Evolutionary conservation across 805 yeast genomes (phyloP).

Genomic region (Zygoascus tannicola): DNA sequence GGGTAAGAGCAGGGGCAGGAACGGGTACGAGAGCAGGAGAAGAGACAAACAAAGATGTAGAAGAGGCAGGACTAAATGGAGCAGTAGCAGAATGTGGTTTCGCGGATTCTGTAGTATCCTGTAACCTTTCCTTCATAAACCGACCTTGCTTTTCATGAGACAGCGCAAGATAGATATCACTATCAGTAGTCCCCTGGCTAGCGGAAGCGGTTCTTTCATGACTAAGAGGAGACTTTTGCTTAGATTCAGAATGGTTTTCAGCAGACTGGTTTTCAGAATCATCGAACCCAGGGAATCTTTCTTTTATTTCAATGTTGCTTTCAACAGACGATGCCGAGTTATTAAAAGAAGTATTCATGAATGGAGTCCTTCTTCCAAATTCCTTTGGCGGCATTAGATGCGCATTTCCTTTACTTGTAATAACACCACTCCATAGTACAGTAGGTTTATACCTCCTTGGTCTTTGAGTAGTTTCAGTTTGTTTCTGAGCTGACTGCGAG

Average conservation of each 20-base stretch:
- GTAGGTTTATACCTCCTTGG: slow-evolving; percentile 9
- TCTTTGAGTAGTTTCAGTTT: not conserved
- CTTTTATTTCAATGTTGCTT: not conserved
- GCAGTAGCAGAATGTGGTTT: not conserved
- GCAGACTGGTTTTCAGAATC: not conserved
- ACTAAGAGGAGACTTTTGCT: not conserved
- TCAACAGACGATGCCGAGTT: not conserved
- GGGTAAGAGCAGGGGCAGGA: not conserved
- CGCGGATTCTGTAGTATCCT: not conserved
- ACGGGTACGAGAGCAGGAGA: not conserved
- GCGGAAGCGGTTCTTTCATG: not conserved
- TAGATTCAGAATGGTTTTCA: not conserved
- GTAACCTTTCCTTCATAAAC: not conserved
- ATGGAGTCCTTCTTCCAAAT: not conserved
- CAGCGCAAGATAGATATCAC: not conserved
- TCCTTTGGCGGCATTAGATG: not conserved
- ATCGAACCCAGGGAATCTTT: not conserved
- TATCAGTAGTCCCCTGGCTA: not conserved
- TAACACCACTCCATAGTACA: slow-evolving; percentile 12
- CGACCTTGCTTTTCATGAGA: not conserved
- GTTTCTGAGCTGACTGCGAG: slow-evolving; percentile 2
- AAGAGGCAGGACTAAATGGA: not conserved
- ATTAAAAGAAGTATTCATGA: not conserved
- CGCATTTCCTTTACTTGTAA: not conserved
- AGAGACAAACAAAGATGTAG: not conserved